Base-by-base conservation (phyloP, 768 basidiomycete species). In the Arthromyces matolae region DNA sequence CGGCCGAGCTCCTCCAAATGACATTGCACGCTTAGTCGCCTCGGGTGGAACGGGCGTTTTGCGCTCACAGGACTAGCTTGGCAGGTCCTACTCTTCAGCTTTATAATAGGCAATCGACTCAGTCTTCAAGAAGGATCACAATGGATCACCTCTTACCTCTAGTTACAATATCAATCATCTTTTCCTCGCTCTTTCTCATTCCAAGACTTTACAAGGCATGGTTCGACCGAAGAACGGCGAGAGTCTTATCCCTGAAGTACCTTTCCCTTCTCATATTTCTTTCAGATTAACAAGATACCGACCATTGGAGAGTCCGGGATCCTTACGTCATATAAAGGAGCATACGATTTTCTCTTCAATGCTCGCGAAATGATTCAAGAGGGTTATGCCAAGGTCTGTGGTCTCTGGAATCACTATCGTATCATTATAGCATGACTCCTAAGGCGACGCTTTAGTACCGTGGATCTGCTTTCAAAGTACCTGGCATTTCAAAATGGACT, bases 401-500 rank as follows among this genome's bases (percentile, higher is more conserved):
- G n/a, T n/a, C n/a, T 48, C 10, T 29, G 18, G 9, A 23, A 13
- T n/a, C n/a, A n/a, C n/a, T n/a, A n/a, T n/a, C n/a, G 19, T 5
- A 6, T 23, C 22, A 3, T 16, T 33, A 29, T 14, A 29, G 41
- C 31, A 9, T 18, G 28, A 8, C 4, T 42, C 14, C 6, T 36
- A 12, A 43, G 19, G 2, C n/a, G 13, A 22, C 36, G 38, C 7
- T 12, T 10, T 29, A 50, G 52, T 59, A 64, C 39, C 39, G 40
- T 19, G 54, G 56, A 20, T 20, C 42, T 12, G 47, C 56, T 1
- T 80, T 77, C 62, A 72, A 68, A 54, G 63, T 79, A 4, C 64
- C 76, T 0, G 60, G 62, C 49, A 56, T 71, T 18, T 64, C 72
- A 34, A 60, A 62, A 48, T 80, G 78, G 77, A 42, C 68, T 5